phyloP scores from a whole-genome alignment of 2,329 filamentous ascomycete species.

The Fusarium nisikadoi region DNA sequence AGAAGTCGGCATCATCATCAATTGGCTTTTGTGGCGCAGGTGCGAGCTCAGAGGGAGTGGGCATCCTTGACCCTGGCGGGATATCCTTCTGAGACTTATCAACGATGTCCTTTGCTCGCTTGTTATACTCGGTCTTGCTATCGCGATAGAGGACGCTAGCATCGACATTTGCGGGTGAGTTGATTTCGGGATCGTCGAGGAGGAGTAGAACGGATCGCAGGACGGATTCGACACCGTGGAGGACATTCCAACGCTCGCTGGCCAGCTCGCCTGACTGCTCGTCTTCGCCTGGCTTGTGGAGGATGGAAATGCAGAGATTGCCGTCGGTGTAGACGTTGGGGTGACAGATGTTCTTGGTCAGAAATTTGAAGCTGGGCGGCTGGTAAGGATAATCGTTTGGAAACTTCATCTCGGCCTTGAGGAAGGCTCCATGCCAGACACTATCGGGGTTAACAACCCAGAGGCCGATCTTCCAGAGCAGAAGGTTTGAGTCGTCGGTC shows the following conservation, averaged over 20 bases:
- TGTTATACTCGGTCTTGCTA: conserved; percentile 74
- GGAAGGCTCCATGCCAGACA: conserved; percentile 91
- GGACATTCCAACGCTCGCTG: conserved; percentile 92
- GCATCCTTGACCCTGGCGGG: conserved; percentile 83
- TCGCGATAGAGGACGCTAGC: conserved; percentile 88
- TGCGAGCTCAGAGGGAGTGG: conserved; percentile 73
- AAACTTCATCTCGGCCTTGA: conserved; percentile 90
- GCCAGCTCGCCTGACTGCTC: conserved; percentile 90
- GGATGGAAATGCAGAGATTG: conserved; percentile 93
- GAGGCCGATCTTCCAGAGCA: conserved; percentile 87
- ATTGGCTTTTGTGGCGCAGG: conserved; percentile 68
- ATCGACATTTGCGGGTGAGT: conserved; percentile 93
- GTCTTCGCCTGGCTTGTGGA: conserved; percentile 92
- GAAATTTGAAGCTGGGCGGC: conserved; percentile 89
- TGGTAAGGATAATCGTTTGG: conserved; percentile 88
- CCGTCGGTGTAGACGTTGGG: conserved; percentile 95
- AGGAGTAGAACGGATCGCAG: conserved; percentile 91
- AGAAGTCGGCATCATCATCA: conserved; percentile 83
- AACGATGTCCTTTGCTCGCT: conserved; percentile 74
- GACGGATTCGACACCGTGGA: conserved; percentile 94
- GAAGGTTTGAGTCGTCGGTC: conserved; percentile 83
- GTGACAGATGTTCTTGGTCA: conserved; percentile 79
- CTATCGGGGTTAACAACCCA: conserved; percentile 95
- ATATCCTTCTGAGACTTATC: conserved; percentile 81
- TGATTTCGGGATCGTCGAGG: conserved; percentile 93